These are phyloP conservation scores for Suhomyces emberorum DNA, from an alignment of 805 yeast genomes.

Conservation along the genomic window DNA sequence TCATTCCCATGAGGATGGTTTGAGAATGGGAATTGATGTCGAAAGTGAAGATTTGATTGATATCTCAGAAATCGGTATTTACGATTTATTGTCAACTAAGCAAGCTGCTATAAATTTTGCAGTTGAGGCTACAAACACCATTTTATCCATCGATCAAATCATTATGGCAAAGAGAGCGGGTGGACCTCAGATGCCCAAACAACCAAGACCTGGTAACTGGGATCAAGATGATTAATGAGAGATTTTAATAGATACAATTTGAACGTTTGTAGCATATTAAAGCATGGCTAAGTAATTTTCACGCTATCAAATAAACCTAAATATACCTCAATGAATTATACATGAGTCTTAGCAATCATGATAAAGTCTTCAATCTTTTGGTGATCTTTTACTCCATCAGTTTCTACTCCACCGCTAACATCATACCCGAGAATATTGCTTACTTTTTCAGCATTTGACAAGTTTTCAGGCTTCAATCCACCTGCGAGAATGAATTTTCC, in stretches of 20 bases:
- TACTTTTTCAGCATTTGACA: slow-evolving; percentile 46
- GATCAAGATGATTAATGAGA: slow-evolving; percentile 74
- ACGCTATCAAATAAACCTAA: too few species aligned
- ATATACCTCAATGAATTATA: too few species aligned
- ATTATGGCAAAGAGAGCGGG: slow-evolving; percentile 99
- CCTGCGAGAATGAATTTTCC: slow-evolving; percentile 75
- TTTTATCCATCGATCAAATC: slow-evolving; percentile 90
- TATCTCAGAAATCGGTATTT: slow-evolving; percentile 64
- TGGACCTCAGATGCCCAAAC: slow-evolving; percentile 87
- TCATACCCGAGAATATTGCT: slow-evolving; percentile 83
- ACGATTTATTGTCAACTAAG: slow-evolving; percentile 77
- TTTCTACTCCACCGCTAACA: slow-evolving; percentile 94
- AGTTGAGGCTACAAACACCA: slow-evolving; percentile 90
- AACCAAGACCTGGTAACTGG: slow-evolving; percentile 91
- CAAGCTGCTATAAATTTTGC: slow-evolving; percentile 88
- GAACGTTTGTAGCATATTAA: too few species aligned
- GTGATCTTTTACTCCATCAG: slow-evolving; percentile 67
- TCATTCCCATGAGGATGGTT: slow-evolving; percentile 54
- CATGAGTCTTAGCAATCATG: slow-evolving; percentile 33
- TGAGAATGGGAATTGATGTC: slow-evolving; percentile 79
- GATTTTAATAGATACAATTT: background rate
- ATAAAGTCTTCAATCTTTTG: slow-evolving; percentile 61
- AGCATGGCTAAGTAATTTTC: too few species aligned
- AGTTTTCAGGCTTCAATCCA: slow-evolving; percentile 78
- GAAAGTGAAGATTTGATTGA: slow-evolving; percentile 69